A percentile compares a stretch with the other conserved stretches of the same genome.
These are phyloP conservation scores for Lichtheimia corymbifera DNA, from an alignment of 371 early-diverging fungal species.

Conservation along the genomic window DNA sequence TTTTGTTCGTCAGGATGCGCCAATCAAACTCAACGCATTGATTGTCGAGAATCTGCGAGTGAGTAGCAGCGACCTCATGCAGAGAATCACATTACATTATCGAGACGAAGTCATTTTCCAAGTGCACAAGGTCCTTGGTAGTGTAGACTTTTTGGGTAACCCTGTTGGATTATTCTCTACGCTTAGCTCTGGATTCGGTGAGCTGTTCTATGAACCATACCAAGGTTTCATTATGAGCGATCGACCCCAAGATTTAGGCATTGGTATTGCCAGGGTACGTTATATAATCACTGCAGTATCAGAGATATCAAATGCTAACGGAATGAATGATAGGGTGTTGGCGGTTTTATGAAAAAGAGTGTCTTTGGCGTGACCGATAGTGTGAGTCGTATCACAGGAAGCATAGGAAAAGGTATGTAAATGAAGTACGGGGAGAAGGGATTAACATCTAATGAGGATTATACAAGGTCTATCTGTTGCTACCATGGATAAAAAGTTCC, in stretches of 20 bases:
- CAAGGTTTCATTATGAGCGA: conserved; percentile 89
- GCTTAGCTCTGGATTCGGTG: conserved; percentile 83
- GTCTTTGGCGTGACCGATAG: conserved; percentile 89
- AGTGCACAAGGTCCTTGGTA: conserved; percentile 84
- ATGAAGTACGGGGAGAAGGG: neutral
- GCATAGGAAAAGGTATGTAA: conserved; percentile 71
- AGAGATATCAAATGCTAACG: neutral
- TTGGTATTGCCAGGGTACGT: conserved; percentile 81
- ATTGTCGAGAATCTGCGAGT: conserved; percentile 79
- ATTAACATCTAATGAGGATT: neutral
- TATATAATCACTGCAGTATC: neutral
- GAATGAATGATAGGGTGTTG: conserved; percentile 37
- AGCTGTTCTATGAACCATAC: conserved; percentile 90
- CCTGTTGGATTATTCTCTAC: conserved; percentile 88
- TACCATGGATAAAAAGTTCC: conserved; percentile 85
- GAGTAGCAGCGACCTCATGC: conserved; percentile 47
- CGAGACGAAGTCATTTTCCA: conserved; percentile 78
- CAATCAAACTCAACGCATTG: conserved; percentile 79
- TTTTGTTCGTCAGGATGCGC: conserved; percentile 64
- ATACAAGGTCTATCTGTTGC: conserved; percentile 64
- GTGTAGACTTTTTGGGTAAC: conserved; percentile 89
- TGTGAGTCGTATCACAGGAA: conserved; percentile 82
- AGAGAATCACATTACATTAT: conserved; percentile 61
- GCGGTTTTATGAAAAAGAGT: conserved; percentile 71
- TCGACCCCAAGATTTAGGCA: conserved; percentile 85